A percentile compares a stretch with the other conserved stretches of the same genome.
These are phyloP conservation scores for Suillus alpinus DNA, from an alignment of 768 basidiomycete species.

Conservation along the genomic window DNA sequence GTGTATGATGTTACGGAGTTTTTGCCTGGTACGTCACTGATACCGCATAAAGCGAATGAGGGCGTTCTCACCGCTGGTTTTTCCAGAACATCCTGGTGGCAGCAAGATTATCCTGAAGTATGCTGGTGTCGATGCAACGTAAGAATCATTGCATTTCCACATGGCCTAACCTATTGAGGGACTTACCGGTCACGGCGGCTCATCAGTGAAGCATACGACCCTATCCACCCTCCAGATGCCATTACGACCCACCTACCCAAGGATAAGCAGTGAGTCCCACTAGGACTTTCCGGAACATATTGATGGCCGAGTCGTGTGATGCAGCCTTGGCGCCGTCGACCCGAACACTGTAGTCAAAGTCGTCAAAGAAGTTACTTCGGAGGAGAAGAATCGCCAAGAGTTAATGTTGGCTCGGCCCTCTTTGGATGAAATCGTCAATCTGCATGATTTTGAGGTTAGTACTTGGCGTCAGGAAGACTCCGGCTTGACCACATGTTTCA, in stretches of 20 bases:
- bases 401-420: constrained; percentile 64
- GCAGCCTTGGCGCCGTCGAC: constrained; percentile 70
- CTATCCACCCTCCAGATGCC: constrained; percentile 84
- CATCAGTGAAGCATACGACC: constrained; percentile 72
- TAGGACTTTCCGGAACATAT: neutral
- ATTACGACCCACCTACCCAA: constrained; percentile 73
- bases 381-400: constrained; percentile 66
- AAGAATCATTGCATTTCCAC: constrained; percentile 23
- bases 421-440: constrained; percentile 75
- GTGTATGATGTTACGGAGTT: constrained; percentile 82
- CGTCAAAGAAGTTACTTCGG: constrained; percentile 60
- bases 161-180: neutral
- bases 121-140: constrained; percentile 89
- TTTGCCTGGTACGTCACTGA: constrained; percentile 51
- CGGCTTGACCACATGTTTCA: constrained; percentile 2
- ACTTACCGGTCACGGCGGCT: constrained; percentile 5
- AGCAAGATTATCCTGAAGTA: constrained; percentile 84
- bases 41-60: neutral
- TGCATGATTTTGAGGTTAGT: constrained; percentile 91
- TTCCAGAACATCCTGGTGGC: constrained; percentile 71
- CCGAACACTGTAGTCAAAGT: constrained; percentile 62
- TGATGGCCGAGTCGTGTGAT: neutral
- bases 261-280: constrained; percentile 72
- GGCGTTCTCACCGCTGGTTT: neutral
- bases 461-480: neutral